phyloP scores from a whole-genome alignment of 192 early-diverging fungal species.

The Spinellus fusiger region DNA sequence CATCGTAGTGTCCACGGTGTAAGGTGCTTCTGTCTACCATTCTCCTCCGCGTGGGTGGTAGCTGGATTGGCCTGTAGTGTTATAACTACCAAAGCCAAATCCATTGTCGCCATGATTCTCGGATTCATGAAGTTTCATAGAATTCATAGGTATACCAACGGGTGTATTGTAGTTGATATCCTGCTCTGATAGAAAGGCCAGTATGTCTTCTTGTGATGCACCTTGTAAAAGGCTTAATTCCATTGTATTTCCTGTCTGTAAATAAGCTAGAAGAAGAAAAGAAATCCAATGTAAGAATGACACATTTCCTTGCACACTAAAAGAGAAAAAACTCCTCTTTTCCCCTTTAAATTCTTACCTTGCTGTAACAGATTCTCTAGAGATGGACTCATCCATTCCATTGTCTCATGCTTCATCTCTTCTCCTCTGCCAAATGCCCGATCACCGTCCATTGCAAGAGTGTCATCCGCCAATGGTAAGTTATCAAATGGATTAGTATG shows the following conservation, averaged over 20 bases:
- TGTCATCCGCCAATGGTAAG: neutral
- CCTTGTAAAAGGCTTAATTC: neutral
- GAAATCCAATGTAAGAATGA: neutral
- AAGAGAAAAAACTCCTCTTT: neutral
- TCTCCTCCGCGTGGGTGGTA: too few relatives aligned
- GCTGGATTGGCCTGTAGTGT: neutral
- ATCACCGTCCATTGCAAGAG: neutral
- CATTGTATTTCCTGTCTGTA: neutral
- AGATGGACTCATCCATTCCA: conserved; percentile 16
- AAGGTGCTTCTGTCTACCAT: too few relatives aligned
- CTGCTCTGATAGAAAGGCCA: conserved; percentile 4
- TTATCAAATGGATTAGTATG: conserved; percentile 12
- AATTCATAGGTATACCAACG: neutral
- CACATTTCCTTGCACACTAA: neutral
- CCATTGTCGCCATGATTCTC: neutral
- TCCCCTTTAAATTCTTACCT: neutral
- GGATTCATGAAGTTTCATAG: neutral
- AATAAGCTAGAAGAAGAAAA: neutral
- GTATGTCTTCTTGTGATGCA: conserved; percentile 3
- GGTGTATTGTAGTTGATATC: neutral
- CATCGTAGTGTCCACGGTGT: too few relatives aligned
- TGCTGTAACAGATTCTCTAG: conserved; percentile 4
- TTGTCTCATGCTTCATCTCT: neutral
- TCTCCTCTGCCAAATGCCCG: neutral
- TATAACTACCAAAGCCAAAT: neutral